Evolutionary conservation across 2,329 filamentous ascomycete genomes (phyloP), one percentile per base, ranked within the genome.

Genomic region (Seiridium cupressi): DNA sequence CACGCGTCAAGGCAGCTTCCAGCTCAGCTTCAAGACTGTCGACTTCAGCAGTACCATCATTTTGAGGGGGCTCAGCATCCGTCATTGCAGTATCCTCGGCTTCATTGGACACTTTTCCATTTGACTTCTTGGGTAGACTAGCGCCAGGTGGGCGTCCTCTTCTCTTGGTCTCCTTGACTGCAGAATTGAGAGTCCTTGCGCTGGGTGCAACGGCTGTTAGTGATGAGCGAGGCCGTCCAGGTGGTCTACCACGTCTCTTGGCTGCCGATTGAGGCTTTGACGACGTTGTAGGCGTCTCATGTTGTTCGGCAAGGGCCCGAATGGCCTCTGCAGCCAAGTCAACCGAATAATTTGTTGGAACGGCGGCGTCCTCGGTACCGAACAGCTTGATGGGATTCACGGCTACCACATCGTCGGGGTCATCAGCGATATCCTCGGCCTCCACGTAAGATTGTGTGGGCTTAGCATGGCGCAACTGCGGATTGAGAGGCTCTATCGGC

Each of bases 361-460:
- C 35, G 10, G 31, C 8, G 4, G 48, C 51, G 2, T 56, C 11
- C n/a, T 63, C 26, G 5, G 62, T 59, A 49, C 55, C 46, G 31
- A 51, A 40, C 7, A 49, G 44, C 44, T 31, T 58, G 34, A 51
- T 11, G 13, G 46, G 35, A n/a, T 64, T 66, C 10, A 66, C 67
- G 46, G 57, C 64, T 51, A 76, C 59, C n/a, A 72, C 64, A 42
- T 79, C 76, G 9, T 80, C 72, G 13, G 78, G 78, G 38, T 83
- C 80, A 3, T 78, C 76, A 6, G 73, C 72, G 31, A 76, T 76
- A 7, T 84, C 77, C 36, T 81, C 81, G 1, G 75, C 68, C 54
- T 84, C 82, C 3, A 79, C 71, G 58, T 85, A 86, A 1, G 82
- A 84, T 36, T 76, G 64, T 64, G 71, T 78, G 5, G 83, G 83